phyloP scores from a whole-genome alignment of 805 yeast species.

The Yamadazyma olivae region DNA sequence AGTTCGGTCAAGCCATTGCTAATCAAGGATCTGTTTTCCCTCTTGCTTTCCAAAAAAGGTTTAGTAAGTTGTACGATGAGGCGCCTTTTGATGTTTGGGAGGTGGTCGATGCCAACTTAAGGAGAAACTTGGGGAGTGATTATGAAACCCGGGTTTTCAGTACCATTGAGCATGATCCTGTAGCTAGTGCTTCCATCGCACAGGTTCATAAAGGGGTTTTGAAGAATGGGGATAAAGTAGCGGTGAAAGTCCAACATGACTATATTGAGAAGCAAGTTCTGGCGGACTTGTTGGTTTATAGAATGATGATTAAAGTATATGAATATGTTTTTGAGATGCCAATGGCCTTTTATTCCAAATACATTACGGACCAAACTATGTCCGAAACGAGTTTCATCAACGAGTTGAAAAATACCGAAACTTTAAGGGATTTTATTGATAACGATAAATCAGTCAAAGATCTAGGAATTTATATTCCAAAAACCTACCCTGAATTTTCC shows the following conservation, averaged over 20 bases:
- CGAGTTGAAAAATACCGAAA: conserved; percentile 53
- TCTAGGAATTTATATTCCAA: conserved; percentile 53
- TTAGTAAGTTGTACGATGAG: conserved; percentile 58
- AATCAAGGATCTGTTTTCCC: conserved; percentile 73
- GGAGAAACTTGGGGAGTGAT: conserved; percentile 11
- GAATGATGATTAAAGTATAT: conserved; percentile 48
- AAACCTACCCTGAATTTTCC: conserved; percentile 42
- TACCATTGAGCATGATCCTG: conserved; percentile 51
- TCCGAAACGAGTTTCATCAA: conserved; percentile 61
- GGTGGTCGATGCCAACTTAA: conserved; percentile 37
- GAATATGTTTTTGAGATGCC: conserved; percentile 65
- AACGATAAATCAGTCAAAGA: conserved; percentile 38
- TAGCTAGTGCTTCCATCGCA: conserved; percentile 76
- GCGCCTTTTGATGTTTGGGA: conserved; percentile 63
- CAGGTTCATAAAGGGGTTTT: conserved; percentile 61
- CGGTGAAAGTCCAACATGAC: conserved; percentile 65
- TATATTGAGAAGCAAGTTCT: conserved; percentile 58
- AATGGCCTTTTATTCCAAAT: conserved; percentile 50
- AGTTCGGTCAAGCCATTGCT: conserved; percentile 77
- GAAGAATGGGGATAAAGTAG: conserved; percentile 49
- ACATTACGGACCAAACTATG: conserved; percentile 53
- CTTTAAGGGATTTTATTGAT: conserved; percentile 33
- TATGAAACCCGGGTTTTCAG: conserved; percentile 31
- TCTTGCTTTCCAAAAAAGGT: conserved; percentile 54
- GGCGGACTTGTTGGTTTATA: conserved; percentile 61